Base-by-base conservation (phyloP, 495 filamentous ascomycete genomes). In the Xylaria venustula region DNA sequence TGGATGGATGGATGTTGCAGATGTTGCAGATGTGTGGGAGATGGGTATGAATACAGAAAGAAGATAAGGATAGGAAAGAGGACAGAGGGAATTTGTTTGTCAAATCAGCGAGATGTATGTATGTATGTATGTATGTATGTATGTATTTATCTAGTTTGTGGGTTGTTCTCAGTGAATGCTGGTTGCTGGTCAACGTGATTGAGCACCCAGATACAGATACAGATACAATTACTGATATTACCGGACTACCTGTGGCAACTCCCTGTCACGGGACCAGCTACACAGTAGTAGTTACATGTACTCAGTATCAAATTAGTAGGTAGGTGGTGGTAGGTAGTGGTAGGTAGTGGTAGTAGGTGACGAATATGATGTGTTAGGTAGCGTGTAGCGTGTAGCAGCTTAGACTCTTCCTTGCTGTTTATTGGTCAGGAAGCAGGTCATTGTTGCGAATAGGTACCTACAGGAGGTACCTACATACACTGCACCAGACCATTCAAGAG, bases 161-260 rank as follows among this genome's bases (percentile, higher is more conserved):
- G 41, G 32, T 44, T 46, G 46, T 51, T 19, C 46, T 63, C 42
- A 57, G 49, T 17, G 28, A 58, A 50, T 23, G 19, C 44, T 25
- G 23, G 57, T 60, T 52, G 47, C 36, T 30, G 58, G 58, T 53
- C 58, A 36, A 60, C 46, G 34, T 11, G 20, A 6, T 22, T 47
- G 28, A 19, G 37, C 6, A 5, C 15, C 6, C 14, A 40, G 7
- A 14, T 26, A 47, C 44, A 25, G 26, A 37, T 42, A 41, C 30
- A 42, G 45, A 3, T 40, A 36, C 23, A 41, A 34, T 37, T 14
- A 44, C 22, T n/a, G 25, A 34, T 34, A 34, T 34, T 11, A 34
- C 30, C 30, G n/a, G n/a, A n/a, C n/a, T n/a, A n/a, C 11, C 30
- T 9, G 40, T 22, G 23, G 25, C n/a, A 48, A 20, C 36, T 14